Conservation (phyloP, 2,329 filamentous ascomycete genomes). For the Aspergillus arachidicola region DNA sequence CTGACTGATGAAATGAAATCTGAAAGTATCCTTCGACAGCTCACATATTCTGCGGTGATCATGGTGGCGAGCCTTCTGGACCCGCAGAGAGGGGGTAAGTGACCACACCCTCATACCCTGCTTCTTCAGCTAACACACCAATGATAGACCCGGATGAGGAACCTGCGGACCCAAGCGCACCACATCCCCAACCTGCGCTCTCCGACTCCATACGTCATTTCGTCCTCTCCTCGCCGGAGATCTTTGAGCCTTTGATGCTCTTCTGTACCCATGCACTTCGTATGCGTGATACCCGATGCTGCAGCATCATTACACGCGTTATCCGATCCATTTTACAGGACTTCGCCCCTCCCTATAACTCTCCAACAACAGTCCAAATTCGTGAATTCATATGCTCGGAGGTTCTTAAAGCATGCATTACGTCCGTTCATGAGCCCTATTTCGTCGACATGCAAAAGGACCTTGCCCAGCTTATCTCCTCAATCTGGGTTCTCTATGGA, state of each 20-base stretch:
- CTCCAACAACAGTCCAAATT: constrained; percentile 65
- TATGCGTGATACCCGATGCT: constrained; percentile 87
- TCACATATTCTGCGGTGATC: constrained; percentile 89
- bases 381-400: constrained; percentile 88
- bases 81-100: constrained; percentile 64
- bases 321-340: constrained; percentile 82
- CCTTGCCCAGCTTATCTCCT: constrained; percentile 81
- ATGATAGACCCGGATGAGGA: constrained; percentile 40
- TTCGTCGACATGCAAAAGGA: constrained; percentile 97
- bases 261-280: constrained; percentile 90
- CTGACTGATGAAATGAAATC: constrained; percentile 97
- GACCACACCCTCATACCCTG: not conserved
- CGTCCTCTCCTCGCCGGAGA: constrained; percentile 73
- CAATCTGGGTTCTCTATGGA: constrained; percentile 78
- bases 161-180: constrained; percentile 34
- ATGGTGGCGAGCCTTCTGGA: constrained; percentile 90
- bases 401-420: constrained; percentile 86
- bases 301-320: constrained; percentile 81
- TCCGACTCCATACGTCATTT: constrained; percentile 71
- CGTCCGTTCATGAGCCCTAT: constrained; percentile 89
- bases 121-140: constrained; percentile 13
- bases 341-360: constrained; percentile 58
- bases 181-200: constrained; percentile 48
- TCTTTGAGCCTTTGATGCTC: constrained; percentile 85
- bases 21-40: constrained; percentile 89